Evolutionary conservation across 108 stramenopile species (phyloP).

Genomic region (Pseudonitzschia multiseries): DNA sequence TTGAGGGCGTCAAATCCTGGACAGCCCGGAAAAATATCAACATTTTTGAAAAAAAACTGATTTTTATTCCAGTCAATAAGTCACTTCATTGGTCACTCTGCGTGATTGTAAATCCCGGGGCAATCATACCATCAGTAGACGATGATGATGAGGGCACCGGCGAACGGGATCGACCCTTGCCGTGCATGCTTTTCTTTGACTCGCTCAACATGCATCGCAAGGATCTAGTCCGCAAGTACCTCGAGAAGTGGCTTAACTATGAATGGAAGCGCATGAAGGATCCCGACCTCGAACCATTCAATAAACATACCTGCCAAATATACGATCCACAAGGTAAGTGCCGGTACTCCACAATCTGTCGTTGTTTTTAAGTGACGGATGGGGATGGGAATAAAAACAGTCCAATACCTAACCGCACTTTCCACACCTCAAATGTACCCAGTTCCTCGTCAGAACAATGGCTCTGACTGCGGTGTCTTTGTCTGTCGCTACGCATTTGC

Average conservation of each 20-base stretch:
- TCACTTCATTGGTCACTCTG: slow-evolving; percentile 94
- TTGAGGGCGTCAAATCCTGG: slow-evolving; percentile 74
- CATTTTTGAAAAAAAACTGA: slow-evolving; percentile 85
- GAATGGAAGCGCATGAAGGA: slow-evolving; percentile 64
- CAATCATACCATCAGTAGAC: slow-evolving; percentile 26
- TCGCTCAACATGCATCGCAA: slow-evolving; percentile 75
- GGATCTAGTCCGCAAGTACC: slow-evolving; percentile 33
- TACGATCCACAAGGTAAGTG: slow-evolving; percentile 69
- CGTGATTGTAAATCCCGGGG: slow-evolving; percentile 89
- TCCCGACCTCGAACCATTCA: slow-evolving; percentile 32
- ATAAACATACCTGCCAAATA: slow-evolving; percentile 37
- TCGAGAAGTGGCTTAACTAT: slow-evolving; percentile 73
- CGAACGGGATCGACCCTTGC: slow-evolving; percentile 11
- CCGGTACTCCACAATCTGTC: not conserved
- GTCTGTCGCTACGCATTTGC: slow-evolving; percentile 83
- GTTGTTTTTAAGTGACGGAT: no score
- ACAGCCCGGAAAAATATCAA: slow-evolving; percentile 77
- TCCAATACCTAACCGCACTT: no score
- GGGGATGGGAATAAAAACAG: no score
- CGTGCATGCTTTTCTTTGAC: slow-evolving; percentile 82
- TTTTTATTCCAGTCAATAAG: slow-evolving; percentile 94
- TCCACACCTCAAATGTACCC: not conserved
- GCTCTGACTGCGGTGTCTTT: slow-evolving; percentile 90
- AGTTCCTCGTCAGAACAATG: slow-evolving; percentile 86
- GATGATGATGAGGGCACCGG: not conserved